Evolutionary conservation across 495 filamentous ascomycete genomes (phyloP).

Genomic region (Daldinia bambusicola): DNA sequence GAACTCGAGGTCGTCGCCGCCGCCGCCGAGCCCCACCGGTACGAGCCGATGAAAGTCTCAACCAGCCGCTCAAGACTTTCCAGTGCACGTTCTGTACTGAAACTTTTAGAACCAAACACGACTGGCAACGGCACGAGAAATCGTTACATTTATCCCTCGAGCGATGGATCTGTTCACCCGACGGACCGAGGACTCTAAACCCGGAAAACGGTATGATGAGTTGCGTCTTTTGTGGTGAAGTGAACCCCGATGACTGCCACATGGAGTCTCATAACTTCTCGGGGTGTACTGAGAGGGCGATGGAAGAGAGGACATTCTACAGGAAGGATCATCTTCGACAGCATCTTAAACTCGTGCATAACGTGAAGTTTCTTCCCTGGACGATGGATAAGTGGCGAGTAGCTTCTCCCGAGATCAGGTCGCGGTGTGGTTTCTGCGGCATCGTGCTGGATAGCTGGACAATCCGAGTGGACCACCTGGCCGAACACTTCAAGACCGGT

Average conservation of each 20-base stretch:
- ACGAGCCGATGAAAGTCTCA: conserved; percentile 42
- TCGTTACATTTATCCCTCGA: conserved; percentile 80
- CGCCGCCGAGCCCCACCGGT: conserved; percentile 65
- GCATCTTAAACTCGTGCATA: conserved; percentile 81
- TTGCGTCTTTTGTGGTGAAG: conserved; percentile 74
- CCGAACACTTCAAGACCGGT: conserved; percentile 74
- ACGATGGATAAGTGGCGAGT: conserved; percentile 77
- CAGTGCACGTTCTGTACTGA: conserved; percentile 88
- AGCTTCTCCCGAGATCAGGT: conserved; percentile 65
- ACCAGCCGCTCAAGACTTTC: conserved; percentile 65
- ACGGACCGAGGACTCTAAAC: conserved; percentile 65
- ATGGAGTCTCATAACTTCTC: conserved; percentile 76
- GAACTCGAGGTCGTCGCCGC: conserved; percentile 72
- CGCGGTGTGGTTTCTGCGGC: conserved; percentile 79
- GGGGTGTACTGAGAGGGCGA: conserved; percentile 71
- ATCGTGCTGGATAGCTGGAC: conserved; percentile 69
- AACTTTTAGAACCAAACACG: conserved; percentile 83
- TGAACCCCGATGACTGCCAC: conserved; percentile 68
- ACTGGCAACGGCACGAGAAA: conserved; percentile 87
- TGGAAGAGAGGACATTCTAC: conserved; percentile 77
- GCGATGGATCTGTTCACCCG: conserved; percentile 80
- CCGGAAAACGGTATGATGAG: conserved; percentile 60
- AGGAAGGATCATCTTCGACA: conserved; percentile 87
- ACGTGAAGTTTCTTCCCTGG: conserved; percentile 67
- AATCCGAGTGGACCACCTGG: conserved; percentile 70